Conservation (phyloP, 352 stramenopile species). For the Phytophthora agathidicida region DNA sequence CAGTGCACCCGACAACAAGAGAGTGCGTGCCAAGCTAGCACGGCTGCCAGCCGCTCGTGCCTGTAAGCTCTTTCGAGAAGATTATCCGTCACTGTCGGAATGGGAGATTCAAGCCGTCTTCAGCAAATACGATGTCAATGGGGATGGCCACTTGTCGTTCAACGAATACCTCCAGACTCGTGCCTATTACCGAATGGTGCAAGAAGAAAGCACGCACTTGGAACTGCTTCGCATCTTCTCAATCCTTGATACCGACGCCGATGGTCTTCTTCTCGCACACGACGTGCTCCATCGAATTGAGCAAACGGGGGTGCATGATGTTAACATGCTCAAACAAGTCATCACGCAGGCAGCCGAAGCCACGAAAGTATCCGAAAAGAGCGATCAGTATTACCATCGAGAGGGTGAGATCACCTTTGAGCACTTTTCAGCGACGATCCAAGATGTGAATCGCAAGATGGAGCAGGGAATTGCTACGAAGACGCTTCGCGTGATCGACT, state of each 20-base stretch:
- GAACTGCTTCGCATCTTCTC: constrained; percentile 67
- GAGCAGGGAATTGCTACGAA: constrained; percentile 68
- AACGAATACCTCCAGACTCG: constrained; percentile 65
- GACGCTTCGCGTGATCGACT: constrained; percentile 49
- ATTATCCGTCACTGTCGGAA: constrained; percentile 66
- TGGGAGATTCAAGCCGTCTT: constrained; percentile 68
- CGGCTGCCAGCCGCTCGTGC: constrained; percentile 46
- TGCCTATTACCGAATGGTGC: constrained; percentile 57
- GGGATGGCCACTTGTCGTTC: constrained; percentile 60
- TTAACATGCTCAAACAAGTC: constrained; percentile 54
- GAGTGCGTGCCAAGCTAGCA: constrained; percentile 33
- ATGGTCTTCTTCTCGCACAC: constrained; percentile 55
- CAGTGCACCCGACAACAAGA: constrained; percentile 27
- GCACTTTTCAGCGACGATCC: constrained; percentile 63
- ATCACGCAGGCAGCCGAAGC: constrained; percentile 52
- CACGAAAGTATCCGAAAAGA: constrained; percentile 37
- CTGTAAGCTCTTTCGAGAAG: constrained; percentile 65
- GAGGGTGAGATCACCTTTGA: constrained; percentile 75
- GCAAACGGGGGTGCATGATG: constrained; percentile 47
- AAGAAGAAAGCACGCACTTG: constrained; percentile 58
- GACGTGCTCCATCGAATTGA: constrained; percentile 61
- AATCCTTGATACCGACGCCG: constrained; percentile 65
- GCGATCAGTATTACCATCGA: constrained; percentile 21
- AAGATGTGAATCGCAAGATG: constrained; percentile 65
- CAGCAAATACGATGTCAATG: constrained; percentile 63